Conservation (phyloP, 1,139 yeast genomes). For the Schizosaccharomyces versatilis region DNA sequence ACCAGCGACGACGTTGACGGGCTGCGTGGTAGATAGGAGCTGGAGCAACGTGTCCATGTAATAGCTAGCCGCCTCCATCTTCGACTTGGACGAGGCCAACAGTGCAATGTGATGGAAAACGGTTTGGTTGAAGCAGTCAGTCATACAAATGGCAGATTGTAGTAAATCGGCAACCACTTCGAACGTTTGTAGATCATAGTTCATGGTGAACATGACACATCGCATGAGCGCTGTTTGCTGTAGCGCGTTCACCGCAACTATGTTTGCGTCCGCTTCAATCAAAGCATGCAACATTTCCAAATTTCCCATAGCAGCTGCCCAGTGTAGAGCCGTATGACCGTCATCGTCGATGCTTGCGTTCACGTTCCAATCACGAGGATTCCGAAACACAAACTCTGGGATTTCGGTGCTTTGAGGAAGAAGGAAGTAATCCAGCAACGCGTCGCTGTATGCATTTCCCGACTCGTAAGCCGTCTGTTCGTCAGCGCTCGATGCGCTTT, state of each 20-base stretch:
- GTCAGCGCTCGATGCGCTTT: too few species aligned
- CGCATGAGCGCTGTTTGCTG: conserved; percentile 86
- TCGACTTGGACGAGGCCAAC: conserved; percentile 43
- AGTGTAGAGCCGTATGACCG: conserved; percentile 83
- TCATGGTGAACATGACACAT: conserved; percentile 72
- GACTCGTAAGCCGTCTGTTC: conserved; percentile 13
- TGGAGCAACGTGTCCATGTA: conserved; percentile 58
- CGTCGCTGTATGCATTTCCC: conserved; percentile 20
- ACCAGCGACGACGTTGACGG: conserved; percentile 44
- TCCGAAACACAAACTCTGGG: conserved; percentile 48
- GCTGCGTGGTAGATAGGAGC: conserved; percentile 47
- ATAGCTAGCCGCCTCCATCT: conserved; percentile 56
- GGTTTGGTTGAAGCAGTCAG: conserved; percentile 62
- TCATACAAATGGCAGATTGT: conserved; percentile 50
- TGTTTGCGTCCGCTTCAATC: conserved; percentile 42
- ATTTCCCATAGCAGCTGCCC: conserved; percentile 88
- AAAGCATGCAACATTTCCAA: conserved; percentile 50
- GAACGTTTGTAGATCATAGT: conserved; percentile 56
- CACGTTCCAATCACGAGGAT: conserved; percentile 51
- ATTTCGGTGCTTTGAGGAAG: conserved; percentile 52
- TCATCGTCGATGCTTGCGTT: conserved; percentile 78
- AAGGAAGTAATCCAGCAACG: conserved; percentile 34
- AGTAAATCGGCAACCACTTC: conserved; percentile 47
- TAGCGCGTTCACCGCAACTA: conserved; percentile 53
- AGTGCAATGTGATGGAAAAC: conserved; percentile 82